These are phyloP conservation scores for Candida vartiovaarae DNA, from an alignment of 805 yeast genomes.

Conservation along the genomic window DNA sequence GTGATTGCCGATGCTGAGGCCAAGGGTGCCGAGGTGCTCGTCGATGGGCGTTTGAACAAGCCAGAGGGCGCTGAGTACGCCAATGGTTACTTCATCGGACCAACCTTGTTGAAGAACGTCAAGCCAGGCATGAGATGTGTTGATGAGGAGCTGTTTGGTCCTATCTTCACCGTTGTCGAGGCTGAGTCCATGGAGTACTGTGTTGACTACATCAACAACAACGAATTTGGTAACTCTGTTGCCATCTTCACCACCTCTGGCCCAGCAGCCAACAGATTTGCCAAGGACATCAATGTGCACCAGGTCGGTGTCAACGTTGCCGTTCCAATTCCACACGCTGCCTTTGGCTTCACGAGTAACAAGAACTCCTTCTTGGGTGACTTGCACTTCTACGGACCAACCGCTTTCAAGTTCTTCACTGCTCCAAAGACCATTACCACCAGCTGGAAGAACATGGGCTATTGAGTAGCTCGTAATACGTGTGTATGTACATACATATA, in stretches of 20 bases:
- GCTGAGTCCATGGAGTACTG: conserved; percentile 64
- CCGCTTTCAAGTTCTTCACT: conserved; percentile 66
- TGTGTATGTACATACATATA: too few relatives aligned
- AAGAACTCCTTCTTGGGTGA: conserved; percentile 75
- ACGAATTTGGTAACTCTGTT: conserved; percentile 64
- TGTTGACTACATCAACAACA: conserved; percentile 50
- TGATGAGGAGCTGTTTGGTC: conserved; percentile 74
- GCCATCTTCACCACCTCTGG: conserved; percentile 67
- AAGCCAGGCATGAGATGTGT: conserved; percentile 66
- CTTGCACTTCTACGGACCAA: conserved; percentile 73
- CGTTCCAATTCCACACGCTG: conserved; percentile 75
- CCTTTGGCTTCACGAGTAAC: conserved; percentile 76
- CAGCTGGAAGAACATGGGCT: conserved; percentile 43
- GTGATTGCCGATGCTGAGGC: conserved; percentile 52
- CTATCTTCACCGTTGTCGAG: conserved; percentile 57
- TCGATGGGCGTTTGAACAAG: conserved; percentile 50
- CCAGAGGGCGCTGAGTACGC: conserved; percentile 32
- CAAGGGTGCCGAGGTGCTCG: conserved; percentile 54
- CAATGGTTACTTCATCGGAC: conserved; percentile 66
- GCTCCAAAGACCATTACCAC: conserved; percentile 72
- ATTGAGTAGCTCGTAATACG: too few relatives aligned
- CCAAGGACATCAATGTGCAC: conserved; percentile 59
- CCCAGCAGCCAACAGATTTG: conserved; percentile 60
- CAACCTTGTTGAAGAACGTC: conserved; percentile 55
- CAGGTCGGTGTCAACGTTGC: conserved; percentile 78